A percentile compares a stretch with the other conserved stretches of the same genome.
Conservation (phyloP, 192 early-diverging fungal species). For the Backusella australiensis region DNA sequence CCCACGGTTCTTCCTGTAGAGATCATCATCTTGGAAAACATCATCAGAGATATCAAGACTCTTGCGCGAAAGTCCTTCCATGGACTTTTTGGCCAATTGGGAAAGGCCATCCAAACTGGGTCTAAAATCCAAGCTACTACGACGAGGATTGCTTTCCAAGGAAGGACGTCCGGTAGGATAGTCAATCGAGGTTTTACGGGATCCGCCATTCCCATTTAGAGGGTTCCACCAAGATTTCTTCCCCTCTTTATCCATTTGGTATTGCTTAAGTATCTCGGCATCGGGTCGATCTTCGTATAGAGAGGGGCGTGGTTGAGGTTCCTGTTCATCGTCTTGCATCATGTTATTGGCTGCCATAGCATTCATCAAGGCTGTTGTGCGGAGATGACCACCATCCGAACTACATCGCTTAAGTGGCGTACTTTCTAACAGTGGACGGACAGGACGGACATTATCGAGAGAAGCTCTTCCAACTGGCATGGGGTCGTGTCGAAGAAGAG, state of each 20-base stretch:
- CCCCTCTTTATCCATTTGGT: slow-evolving; percentile 23
- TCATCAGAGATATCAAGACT: slow-evolving; percentile 19
- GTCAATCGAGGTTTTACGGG: slow-evolving; percentile 21
- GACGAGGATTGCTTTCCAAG: slow-evolving; percentile 6
- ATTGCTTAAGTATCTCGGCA: slow-evolving; percentile 23
- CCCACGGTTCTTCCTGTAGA: slow-evolving; percentile 5
- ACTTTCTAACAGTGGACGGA: neutral
- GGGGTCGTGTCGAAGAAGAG: neutral
- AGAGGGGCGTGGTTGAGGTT: slow-evolving; percentile 17
- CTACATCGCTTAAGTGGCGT: slow-evolving; percentile 29
- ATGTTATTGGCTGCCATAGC: slow-evolving; percentile 27
- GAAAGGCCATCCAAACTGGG: slow-evolving; percentile 34
- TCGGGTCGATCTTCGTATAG: slow-evolving; percentile 25
- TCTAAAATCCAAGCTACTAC: slow-evolving; percentile 31
- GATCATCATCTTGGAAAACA: neutral
- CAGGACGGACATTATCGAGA: slow-evolving; percentile 19
- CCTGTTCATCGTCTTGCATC: slow-evolving; percentile 16
- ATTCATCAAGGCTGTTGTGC: slow-evolving; percentile 27
- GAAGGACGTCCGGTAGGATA: slow-evolving; percentile 19
- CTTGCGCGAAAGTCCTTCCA: slow-evolving; percentile 25
- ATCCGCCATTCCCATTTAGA: slow-evolving; percentile 25
- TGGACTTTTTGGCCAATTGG: slow-evolving; percentile 28
- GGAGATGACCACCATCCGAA: slow-evolving; percentile 31
- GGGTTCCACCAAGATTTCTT: slow-evolving; percentile 40
- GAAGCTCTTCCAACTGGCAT: slow-evolving; percentile 13